Conservation (phyloP, 2,329 filamentous ascomycete species). For the Fusarium tricinctum region DNA sequence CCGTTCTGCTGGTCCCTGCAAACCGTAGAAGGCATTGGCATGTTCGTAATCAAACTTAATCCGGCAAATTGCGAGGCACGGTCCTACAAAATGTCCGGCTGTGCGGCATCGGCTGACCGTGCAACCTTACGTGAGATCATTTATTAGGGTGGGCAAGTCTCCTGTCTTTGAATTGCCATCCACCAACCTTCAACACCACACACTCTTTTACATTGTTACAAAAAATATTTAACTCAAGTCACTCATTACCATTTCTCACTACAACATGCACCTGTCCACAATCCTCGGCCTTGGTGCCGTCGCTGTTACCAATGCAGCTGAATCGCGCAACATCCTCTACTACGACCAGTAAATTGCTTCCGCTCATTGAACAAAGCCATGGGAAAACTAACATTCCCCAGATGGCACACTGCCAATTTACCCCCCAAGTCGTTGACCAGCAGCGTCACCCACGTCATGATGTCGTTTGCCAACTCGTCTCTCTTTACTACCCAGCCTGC, state of each 20-base stretch:
- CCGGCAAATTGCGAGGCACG: neutral
- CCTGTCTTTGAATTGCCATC: neutral
- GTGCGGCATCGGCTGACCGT: neutral
- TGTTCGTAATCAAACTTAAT: constrained; percentile 25
- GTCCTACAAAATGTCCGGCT: neutral
- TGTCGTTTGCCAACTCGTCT: constrained; percentile 66
- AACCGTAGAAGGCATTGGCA: no score
- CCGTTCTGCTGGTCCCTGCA: neutral
- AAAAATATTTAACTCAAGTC: neutral
- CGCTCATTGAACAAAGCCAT: rapidly evolving
- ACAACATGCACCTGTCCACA: constrained; percentile 12
- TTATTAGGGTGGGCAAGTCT: neutral
- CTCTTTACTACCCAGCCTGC: constrained; percentile 60
- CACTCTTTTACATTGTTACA: neutral
- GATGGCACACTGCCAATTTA: constrained; percentile 58
- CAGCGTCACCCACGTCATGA: constrained; percentile 68
- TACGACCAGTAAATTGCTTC: constrained; percentile 60
- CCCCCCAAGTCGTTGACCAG: constrained; percentile 56
- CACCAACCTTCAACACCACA: neutral
- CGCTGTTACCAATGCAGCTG: constrained; percentile 23
- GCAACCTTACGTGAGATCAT: neutral
- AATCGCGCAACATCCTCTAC: constrained; percentile 58
- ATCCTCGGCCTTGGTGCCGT: constrained; percentile 1
- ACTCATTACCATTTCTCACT: neutral
- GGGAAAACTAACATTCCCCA: constrained; percentile 35